These are phyloP conservation scores for Lactifluus subvellereus DNA, from an alignment of 768 basidiomycete genomes.

Conservation along the genomic window DNA sequence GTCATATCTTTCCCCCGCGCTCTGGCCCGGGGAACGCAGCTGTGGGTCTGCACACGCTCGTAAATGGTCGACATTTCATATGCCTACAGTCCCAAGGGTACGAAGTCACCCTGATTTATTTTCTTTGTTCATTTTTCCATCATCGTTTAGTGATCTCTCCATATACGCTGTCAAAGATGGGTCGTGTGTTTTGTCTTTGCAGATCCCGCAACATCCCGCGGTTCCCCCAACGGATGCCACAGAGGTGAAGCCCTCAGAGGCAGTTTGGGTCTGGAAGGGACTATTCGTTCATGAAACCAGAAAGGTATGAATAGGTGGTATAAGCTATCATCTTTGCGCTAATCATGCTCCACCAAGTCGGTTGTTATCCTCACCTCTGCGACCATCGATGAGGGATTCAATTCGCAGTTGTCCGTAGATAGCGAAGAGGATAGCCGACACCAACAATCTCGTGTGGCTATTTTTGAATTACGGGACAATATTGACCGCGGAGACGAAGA, in stretches of 20 bases:
- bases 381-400: background rate
- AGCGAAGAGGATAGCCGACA: background rate
- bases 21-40: conserved; percentile 38
- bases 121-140: background rate
- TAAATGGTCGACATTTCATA: conserved; percentile 40
- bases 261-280: conserved; percentile 34
- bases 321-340: background rate
- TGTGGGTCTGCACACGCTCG: conserved; percentile 42
- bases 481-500: conserved; percentile 12
- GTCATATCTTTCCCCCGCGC: conserved; percentile 43
- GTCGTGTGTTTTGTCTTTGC: conserved; percentile 32
- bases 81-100: conserved; percentile 66
- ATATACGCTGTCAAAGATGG: conserved; percentile 52
- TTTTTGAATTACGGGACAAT: conserved; percentile 13
- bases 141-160: conserved; percentile 43
- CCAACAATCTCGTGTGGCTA: conserved; percentile 7
- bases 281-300: conserved; percentile 29
- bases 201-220: conserved; percentile 29
- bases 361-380: conserved; percentile 17
- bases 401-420: conserved; percentile 1
- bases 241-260: conserved; percentile 26
- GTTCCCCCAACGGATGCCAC: conserved; percentile 32
- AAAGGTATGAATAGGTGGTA: conserved; percentile 27
- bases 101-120: conserved; percentile 19
- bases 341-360: conserved; percentile 7